Evolutionary conservation across 371 early-diverging fungal genomes (phyloP).

Genomic region (Mucor indicus): DNA sequence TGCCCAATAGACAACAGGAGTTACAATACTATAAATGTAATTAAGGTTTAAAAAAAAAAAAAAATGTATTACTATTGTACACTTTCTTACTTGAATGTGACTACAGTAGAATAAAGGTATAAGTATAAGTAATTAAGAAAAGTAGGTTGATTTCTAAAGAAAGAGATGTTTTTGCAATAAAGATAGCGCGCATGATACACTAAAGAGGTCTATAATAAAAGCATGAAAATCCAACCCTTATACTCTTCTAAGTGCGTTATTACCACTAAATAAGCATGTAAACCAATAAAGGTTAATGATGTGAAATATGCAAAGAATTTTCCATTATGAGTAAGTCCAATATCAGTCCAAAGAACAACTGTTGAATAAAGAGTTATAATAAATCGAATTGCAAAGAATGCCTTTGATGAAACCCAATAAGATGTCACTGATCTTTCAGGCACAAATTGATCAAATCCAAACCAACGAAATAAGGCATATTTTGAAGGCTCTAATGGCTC

Average conservation of each 20-base stretch:
- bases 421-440: slow-evolving; percentile 57
- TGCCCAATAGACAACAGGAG: slow-evolving; percentile 61
- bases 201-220: slow-evolving; percentile 12
- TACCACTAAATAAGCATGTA: slow-evolving; percentile 52
- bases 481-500: slow-evolving; percentile 19
- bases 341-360: slow-evolving; percentile 41
- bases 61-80: background rate
- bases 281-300: slow-evolving; percentile 49
- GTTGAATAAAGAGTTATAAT: slow-evolving; percentile 32
- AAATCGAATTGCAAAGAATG: slow-evolving; percentile 43
- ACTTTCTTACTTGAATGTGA: slow-evolving; percentile 44
- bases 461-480: slow-evolving; percentile 38
- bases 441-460: slow-evolving; percentile 48
- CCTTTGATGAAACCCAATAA: slow-evolving; percentile 41
- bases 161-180: slow-evolving; percentile 15
- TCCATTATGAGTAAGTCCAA: slow-evolving; percentile 20
- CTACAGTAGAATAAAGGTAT: slow-evolving; percentile 39
- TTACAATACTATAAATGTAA: slow-evolving; percentile 35
- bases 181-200: slow-evolving; percentile 35
- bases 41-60: background rate
- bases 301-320: slow-evolving; percentile 50
- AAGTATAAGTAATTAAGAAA: slow-evolving; percentile 42
- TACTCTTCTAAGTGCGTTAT: too few species aligned
- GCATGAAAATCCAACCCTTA: too few species aligned
- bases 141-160: slow-evolving; percentile 31